These are phyloP conservation scores for Epichloe sibirici DNA, from an alignment of 2,329 filamentous ascomycete genomes.

Conservation along the genomic window DNA sequence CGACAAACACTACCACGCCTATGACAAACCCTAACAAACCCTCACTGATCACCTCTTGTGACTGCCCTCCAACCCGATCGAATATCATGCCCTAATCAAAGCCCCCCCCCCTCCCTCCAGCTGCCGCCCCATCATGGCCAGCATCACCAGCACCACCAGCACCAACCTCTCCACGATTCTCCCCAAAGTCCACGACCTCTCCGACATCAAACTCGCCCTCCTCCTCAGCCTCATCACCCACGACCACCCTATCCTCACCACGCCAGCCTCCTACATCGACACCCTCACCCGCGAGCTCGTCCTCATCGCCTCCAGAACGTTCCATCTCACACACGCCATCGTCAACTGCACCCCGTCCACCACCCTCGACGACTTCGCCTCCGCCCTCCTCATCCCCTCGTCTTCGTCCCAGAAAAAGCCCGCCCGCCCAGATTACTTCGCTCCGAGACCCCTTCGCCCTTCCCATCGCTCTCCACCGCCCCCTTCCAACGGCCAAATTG, in stretches of 20 bases:
- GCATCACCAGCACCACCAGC: neutral
- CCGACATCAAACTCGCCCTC: conserved; percentile 77
- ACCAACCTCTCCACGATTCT: conserved; percentile 27
- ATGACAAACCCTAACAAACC: no score
- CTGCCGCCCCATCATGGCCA: neutral
- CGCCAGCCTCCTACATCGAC: conserved; percentile 47
- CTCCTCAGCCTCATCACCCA: conserved; percentile 69
- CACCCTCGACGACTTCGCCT: conserved; percentile 70
- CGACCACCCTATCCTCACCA: conserved; percentile 83
- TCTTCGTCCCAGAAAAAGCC: conserved; percentile 9
- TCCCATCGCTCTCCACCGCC: conserved; percentile 16
- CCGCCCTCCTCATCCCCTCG: conserved; percentile 45
- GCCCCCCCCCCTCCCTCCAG: neutral
- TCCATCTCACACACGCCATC: conserved; percentile 57
- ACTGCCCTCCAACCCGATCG: neutral
- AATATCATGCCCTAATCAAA: neutral
- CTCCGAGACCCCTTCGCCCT: conserved; percentile 12
- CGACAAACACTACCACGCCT: no score
- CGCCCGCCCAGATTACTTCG: conserved; percentile 19
- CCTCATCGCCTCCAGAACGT: conserved; percentile 58
- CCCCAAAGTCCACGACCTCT: conserved; percentile 62
- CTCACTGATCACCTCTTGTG: no score
- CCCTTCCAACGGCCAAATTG: conserved; percentile 38
- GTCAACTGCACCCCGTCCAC: conserved; percentile 62
- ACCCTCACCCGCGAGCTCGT: conserved; percentile 62